A percentile compares a stretch with the other conserved stretches of the same genome.
Evolutionary conservation across 768 basidiomycete species (phyloP).

Genomic region (Clavulina sp.): DNA sequence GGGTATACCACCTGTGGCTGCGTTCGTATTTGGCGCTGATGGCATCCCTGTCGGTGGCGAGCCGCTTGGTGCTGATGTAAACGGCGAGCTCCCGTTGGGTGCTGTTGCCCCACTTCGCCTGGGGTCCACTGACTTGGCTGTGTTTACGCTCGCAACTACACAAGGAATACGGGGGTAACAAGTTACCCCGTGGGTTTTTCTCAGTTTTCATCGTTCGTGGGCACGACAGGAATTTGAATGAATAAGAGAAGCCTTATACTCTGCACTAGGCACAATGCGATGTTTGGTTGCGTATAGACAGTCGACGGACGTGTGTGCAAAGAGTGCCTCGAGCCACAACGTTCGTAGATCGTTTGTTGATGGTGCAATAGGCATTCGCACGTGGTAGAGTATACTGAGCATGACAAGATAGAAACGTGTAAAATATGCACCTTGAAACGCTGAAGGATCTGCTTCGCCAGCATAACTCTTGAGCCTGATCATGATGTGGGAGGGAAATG

Average conservation of each 20-base stretch:
- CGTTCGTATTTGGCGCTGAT: constrained; percentile 12
- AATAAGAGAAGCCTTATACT: background rate
- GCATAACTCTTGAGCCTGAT: constrained; percentile 49
- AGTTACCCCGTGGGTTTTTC: no score
- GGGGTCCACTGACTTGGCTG: no score
- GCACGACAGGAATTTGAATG: no score
- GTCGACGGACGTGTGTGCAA: background rate
- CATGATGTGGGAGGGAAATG: constrained; percentile 67
- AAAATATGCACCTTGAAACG: constrained; percentile 85
- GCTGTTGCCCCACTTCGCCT: constrained; percentile 1
- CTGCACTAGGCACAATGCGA: constrained; percentile 1
- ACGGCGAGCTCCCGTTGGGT: constrained; percentile 1
- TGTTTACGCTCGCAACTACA: no score
- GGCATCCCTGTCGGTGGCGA: constrained; percentile 1
- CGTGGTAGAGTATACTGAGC: constrained; percentile 9
- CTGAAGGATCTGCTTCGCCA: constrained; percentile 35
- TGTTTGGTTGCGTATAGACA: no score
- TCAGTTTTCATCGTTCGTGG: no score
- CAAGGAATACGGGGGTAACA: no score
- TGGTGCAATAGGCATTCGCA: constrained; percentile 9
- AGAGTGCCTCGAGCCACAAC: background rate
- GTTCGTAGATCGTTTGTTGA: background rate
- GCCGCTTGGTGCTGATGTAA: constrained; percentile 1
- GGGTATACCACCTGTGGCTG: constrained; percentile 9
- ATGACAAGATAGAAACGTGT: constrained; percentile 3